phyloP scores from a whole-genome alignment of 2,329 filamentous ascomycete genomes.

The Aspergillus caelatus region DNA sequence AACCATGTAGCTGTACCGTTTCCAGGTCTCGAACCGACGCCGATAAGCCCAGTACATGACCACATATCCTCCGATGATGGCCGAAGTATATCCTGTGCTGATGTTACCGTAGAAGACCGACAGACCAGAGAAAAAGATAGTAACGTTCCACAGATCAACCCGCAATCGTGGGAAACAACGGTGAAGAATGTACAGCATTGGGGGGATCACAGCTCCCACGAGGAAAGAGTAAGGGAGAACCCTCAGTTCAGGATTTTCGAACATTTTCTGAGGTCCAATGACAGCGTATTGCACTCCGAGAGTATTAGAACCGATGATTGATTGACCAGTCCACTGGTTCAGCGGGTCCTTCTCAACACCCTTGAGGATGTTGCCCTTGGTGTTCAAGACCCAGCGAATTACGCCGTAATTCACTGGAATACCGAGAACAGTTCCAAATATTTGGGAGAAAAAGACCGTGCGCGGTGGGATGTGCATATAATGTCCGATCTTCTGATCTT shows the following conservation, averaged over 20 bases:
- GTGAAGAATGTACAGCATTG: constrained; percentile 54
- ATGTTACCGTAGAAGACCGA: constrained; percentile 64
- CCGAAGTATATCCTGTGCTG: constrained; percentile 60
- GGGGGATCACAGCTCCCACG: constrained; percentile 33
- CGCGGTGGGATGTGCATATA: constrained; percentile 65
- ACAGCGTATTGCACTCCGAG: constrained; percentile 64
- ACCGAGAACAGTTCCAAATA: constrained; percentile 62
- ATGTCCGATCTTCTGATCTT: constrained; percentile 67
- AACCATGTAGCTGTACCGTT: constrained; percentile 63
- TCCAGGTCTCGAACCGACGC: constrained; percentile 60
- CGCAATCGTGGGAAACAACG: constrained; percentile 56
- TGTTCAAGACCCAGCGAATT: constrained; percentile 61
- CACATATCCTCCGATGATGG: constrained; percentile 62
- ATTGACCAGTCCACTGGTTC: constrained; percentile 65
- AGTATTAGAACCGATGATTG: constrained; percentile 54
- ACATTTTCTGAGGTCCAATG: constrained; percentile 45
- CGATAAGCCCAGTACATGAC: constrained; percentile 64
- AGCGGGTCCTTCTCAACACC: constrained; percentile 57
- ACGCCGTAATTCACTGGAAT: constrained; percentile 65
- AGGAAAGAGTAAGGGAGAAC: constrained; percentile 37
- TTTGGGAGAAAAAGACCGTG: constrained; percentile 62
- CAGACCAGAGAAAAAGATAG: constrained; percentile 62
- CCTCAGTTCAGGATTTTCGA: constrained; percentile 30
- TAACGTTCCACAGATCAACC: constrained; percentile 63
- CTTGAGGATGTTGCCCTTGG: constrained; percentile 59